These are phyloP conservation scores for Torulaspora quercuum DNA, from an alignment of 805 yeast genomes.

Conservation along the genomic window DNA sequence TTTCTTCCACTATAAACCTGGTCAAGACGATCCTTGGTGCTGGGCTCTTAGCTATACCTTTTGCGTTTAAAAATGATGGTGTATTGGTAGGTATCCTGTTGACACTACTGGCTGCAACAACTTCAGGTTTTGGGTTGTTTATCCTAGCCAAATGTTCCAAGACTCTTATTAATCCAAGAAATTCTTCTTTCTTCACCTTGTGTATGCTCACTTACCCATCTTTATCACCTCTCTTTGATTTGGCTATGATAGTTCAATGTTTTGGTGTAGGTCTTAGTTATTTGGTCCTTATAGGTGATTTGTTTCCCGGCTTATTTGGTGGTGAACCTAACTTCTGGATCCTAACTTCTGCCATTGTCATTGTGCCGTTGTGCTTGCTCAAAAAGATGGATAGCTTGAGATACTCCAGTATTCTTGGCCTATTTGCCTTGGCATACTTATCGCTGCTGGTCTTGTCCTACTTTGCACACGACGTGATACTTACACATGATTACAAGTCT, in stretches of 20 bases:
- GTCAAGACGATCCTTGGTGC: constrained; percentile 78
- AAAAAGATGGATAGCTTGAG: constrained; percentile 64
- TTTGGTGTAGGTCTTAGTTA: constrained; percentile 75
- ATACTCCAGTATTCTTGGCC: constrained; percentile 67
- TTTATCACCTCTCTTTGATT: constrained; percentile 66
- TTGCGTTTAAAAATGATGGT: constrained; percentile 65
- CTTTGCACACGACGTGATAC: constrained; percentile 39
- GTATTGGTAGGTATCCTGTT: constrained; percentile 53
- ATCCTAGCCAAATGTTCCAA: constrained; percentile 58
- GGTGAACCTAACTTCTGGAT: constrained; percentile 42
- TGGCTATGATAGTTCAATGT: constrained; percentile 72
- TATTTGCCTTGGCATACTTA: constrained; percentile 62
- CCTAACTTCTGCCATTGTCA: constrained; percentile 47
- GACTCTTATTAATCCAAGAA: constrained; percentile 51
- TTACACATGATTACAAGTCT: constrained; percentile 38
- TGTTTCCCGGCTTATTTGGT: constrained; percentile 63
- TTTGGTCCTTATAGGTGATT: constrained; percentile 70
- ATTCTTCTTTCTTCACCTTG: constrained; percentile 66
- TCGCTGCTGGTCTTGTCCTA: constrained; percentile 42
- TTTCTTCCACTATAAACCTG: constrained; percentile 62
- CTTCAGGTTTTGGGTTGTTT: constrained; percentile 66
- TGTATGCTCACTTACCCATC: constrained; percentile 71
- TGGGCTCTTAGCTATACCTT: constrained; percentile 71
- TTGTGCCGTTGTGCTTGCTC: constrained; percentile 61
- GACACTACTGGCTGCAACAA: constrained; percentile 56